Base-by-base conservation (phyloP, 345 rosid genomes). In the Lagerstroemia speciosa region DNA sequence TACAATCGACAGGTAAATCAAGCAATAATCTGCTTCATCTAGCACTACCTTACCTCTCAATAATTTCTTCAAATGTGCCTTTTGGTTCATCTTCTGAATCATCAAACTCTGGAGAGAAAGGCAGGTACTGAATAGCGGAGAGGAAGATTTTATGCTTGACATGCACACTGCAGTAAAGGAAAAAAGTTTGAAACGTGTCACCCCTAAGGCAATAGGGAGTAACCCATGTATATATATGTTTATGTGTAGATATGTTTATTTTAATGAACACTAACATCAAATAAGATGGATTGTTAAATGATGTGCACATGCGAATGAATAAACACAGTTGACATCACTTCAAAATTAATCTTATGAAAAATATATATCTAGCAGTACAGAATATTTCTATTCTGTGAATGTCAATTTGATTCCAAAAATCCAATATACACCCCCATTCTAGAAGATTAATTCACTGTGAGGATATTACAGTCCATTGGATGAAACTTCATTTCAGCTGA, bases 41-140 rank as follows among this genome's bases (percentile, higher is more conserved):
- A 67, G 43, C 63, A 76, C 34, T 53, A 58, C 27, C 22, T 26
- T 87, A 93, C 97, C 97, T 93, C 85, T 89, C 93, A 69, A 91
- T 83, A 76, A 91, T 93, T 84, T 93, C 97, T 84, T 93, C 95
- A 73, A 93, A 93, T 82, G 89, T 89, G 72, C 95, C 98, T 80
- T 85, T 84, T 12, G 85, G 84, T 62, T 86, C 93, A 81, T 89
- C 82, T 60, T 62, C 63, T 58, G 63, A 34, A 58, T 58, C 20
- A 58, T 58, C 27, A 30, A 12, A 26, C 63, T 58, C 85, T 5
- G 77, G 77, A 72, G 96, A 86, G 78, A 89, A 91, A 64, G 92
- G 89, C 79, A 94, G 81, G 79, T 85, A 91, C 78, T 84, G 96
- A 83, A 94, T 85, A 31, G 90, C 99, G 70, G 98, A 86, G 64